Base-by-base conservation (phyloP, 1,284 basidiomycete species). In the Phellopilus nigrolimitatus region DNA sequence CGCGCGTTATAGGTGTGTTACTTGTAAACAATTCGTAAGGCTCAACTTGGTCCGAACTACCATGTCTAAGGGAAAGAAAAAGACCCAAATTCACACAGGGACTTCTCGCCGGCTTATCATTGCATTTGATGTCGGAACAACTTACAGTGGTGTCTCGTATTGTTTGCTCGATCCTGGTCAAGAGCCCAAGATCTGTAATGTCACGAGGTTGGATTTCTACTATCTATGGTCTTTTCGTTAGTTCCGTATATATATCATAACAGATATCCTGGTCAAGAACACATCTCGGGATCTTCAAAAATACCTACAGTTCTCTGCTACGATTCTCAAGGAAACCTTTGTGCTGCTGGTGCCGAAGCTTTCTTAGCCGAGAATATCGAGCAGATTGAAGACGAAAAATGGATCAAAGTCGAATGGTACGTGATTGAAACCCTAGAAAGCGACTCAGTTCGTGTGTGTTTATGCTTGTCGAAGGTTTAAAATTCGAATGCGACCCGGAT, bases 271-370 rank as follows among this genome's bases (percentile, higher is more conserved):
- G 84, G 45, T 37, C 45, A 47, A 37, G 45, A 88, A 66, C 82
- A 88, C 72, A 82, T 84, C 48, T 84, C 80, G n/a, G 86, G 86
- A 40, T 86, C 87, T 63, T 80, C 81, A 53, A 88, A 88, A 69
- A 87, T 88, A 60, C 85, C 86, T 37, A 80, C 85, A 19, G 66
- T 85, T 27, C 73, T 88, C 65, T 87, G 79, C 63, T 88, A 88
- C 58, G 81, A 88, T 60, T n/a, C 66, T 53, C 60, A 71, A 38
- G 84, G 84, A 9, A 69, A 66, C 53, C 72, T 88, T 70, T 77
- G 76, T 66, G 81, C 77, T 39, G 84, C 82, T 15, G 86, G 86
- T n/a, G 85, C 86, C 49, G 84, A 88, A 63, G 80, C 84, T 47
- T 84, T 88, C 36, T 74, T 68, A 36, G 72, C 73, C 13, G 69